A percentile compares a stretch with the other conserved stretches of the same genome.
Evolutionary conservation across 768 basidiomycete species (phyloP).

Genomic region (Macrolepiota fuliginosa): DNA sequence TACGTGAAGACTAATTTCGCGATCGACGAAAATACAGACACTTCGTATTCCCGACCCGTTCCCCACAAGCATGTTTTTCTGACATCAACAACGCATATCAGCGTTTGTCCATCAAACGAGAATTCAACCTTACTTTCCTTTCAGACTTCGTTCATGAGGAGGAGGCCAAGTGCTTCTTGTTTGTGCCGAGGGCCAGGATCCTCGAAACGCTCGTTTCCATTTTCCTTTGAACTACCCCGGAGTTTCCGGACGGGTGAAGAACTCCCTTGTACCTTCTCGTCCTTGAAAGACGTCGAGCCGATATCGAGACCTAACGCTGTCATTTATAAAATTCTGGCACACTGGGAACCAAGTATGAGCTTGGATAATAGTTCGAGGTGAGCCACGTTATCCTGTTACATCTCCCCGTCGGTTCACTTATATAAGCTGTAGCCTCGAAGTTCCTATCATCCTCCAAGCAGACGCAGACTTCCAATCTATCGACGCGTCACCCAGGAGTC

Average conservation of each 20-base stretch:
- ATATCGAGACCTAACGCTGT: conserved; percentile 35
- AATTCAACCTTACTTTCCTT: conserved; percentile 35
- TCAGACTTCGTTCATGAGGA: conserved; percentile 41
- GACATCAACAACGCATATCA: conserved; percentile 41
- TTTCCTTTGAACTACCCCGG: conserved; percentile 56
- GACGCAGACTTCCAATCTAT: conserved; percentile 58
- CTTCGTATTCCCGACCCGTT: conserved; percentile 13
- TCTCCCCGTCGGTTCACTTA: conserved; percentile 10
- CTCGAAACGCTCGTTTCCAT: conserved; percentile 41
- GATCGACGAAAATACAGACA: conserved; percentile 18
- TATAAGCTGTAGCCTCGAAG: conserved; percentile 50
- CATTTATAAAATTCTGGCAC: conserved; percentile 51
- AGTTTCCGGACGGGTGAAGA: conserved; percentile 50
- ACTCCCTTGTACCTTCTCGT: conserved; percentile 58
- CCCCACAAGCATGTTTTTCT: conserved; percentile 47
- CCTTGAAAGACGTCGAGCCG: conserved; percentile 27
- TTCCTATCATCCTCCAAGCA: conserved; percentile 61
- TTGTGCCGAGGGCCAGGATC: conserved; percentile 31
- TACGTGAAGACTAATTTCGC: conserved; percentile 30
- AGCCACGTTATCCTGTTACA: conserved; percentile 7
- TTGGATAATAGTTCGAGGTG: conserved; percentile 47
- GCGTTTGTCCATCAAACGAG: conserved; percentile 34
- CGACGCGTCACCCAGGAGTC: conserved; percentile 41
- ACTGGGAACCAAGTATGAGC: conserved; percentile 55
- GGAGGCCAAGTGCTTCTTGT: conserved; percentile 43